Conservation (phyloP, 2,329 filamentous ascomycete species). For the Botryotinia narcissicola region DNA sequence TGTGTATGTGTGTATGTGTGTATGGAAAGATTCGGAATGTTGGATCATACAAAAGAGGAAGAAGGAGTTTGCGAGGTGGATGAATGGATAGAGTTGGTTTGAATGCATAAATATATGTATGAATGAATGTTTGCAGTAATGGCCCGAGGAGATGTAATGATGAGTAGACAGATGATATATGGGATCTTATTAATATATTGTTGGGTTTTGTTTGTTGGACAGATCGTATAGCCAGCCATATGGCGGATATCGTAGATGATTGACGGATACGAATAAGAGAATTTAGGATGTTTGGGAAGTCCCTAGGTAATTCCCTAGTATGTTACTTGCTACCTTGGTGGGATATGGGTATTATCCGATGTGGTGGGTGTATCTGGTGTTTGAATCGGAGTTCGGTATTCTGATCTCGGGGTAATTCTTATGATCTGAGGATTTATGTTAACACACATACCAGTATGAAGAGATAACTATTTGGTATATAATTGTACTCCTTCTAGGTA, state of each 20-base stretch:
- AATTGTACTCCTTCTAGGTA: not conserved
- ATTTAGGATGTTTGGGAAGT: not conserved
- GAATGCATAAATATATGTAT: too few relatives aligned
- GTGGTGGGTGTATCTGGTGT: not conserved
- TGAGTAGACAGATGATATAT: not conserved
- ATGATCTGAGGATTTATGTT: not conserved
- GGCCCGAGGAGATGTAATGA: not conserved
- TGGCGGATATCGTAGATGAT: too few relatives aligned
- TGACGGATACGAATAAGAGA: not conserved
- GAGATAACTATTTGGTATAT: too few relatives aligned
- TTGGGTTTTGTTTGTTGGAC: too few relatives aligned
- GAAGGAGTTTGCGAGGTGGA: slow-evolving; percentile 2
- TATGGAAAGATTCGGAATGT: not conserved
- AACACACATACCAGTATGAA: too few relatives aligned
- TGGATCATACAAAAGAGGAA: too few relatives aligned
- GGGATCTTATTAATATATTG: too few relatives aligned
- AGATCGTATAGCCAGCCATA: too few relatives aligned
- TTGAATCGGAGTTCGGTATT: not conserved
- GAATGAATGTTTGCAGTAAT: not conserved
- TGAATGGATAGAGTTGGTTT: not conserved
- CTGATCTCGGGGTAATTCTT: not conserved
- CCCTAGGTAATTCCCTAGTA: not conserved
- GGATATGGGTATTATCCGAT: not conserved
- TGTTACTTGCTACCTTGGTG: not conserved
- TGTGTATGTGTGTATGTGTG: not conserved